Percentiles rank a stretch among this genome's conserved stretches.
phyloP scores from a whole-genome alignment of 2,329 filamentous ascomycete genomes.

The Fusarium siculi region DNA sequence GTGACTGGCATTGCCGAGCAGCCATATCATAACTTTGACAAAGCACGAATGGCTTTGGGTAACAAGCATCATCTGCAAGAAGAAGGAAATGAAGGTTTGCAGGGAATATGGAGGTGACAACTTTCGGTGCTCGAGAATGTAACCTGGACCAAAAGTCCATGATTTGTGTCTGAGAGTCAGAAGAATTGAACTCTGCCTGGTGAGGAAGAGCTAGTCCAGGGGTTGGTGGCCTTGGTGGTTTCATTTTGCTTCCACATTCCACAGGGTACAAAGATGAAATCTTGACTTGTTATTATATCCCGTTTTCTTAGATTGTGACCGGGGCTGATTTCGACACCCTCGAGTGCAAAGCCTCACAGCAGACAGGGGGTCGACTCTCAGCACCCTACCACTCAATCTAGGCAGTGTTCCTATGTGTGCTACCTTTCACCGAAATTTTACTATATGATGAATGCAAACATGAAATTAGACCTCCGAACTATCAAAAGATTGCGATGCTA shows the following conservation, averaged over 20 bases:
- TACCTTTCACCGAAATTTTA: no score
- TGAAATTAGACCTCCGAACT: no score
- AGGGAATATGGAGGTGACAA: not conserved
- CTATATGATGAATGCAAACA: no score
- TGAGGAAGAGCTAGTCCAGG: not conserved
- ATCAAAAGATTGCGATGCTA: not conserved
- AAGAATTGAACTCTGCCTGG: not conserved
- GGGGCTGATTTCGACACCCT: not conserved
- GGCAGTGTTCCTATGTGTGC: no score
- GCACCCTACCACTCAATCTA: no score
- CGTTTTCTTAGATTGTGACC: not conserved
- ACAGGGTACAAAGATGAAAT: not conserved
- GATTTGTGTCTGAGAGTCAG: not conserved
- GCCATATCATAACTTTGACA: not conserved
- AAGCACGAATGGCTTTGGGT: not conserved
- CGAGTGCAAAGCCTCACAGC: not conserved
- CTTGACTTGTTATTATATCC: no score
- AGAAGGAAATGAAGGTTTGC: not conserved
- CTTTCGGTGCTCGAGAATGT: not conserved
- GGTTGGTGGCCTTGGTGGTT: not conserved
- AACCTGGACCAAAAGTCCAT: not conserved
- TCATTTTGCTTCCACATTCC: not conserved
- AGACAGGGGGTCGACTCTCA: no score
- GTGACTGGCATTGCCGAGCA: not conserved
- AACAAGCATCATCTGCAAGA: not conserved